These are phyloP conservation scores for Jaapia argillacea DNA, from an alignment of 768 basidiomycete genomes.

Conservation along the genomic window DNA sequence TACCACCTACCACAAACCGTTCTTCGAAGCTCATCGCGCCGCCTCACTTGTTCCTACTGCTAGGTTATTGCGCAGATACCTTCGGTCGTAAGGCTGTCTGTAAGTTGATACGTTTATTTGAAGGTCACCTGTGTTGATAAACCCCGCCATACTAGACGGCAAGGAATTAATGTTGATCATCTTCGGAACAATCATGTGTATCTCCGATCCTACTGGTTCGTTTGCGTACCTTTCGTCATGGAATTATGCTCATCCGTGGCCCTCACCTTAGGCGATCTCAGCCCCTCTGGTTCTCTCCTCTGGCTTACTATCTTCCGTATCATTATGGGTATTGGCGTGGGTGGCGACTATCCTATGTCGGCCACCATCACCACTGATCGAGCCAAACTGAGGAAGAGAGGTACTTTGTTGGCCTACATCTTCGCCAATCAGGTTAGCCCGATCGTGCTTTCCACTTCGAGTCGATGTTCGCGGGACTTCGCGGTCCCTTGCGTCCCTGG, in stretches of 20 bases:
- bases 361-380: conserved; percentile 62
- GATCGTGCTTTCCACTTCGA: too few relatives aligned
- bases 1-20: background rate
- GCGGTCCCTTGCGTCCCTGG: too few relatives aligned
- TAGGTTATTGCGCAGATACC: conserved; percentile 54
- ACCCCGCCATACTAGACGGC: conserved; percentile 34
- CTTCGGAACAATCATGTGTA: conserved; percentile 59
- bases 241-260: background rate
- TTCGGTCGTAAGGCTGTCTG: conserved; percentile 63
- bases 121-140: conserved; percentile 5
- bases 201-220: conserved; percentile 54
- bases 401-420: conserved; percentile 68
- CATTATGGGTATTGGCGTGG: conserved; percentile 68
- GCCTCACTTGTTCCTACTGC: conserved; percentile 22
- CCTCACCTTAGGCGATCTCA: conserved; percentile 24
- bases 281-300: conserved; percentile 41
- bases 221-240: conserved; percentile 6
- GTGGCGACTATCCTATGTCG: conserved; percentile 75
- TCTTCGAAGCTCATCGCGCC: background rate
- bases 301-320: conserved; percentile 63
- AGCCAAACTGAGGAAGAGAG: conserved; percentile 52
- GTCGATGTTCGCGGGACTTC: too few relatives aligned
- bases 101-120: conserved; percentile 14
- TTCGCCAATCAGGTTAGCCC: conserved; percentile 73
- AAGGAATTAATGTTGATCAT: conserved; percentile 79